These are phyloP conservation scores for Pachyrhizus erosus DNA, from an alignment of 306 rosid species.

Conservation along the genomic window DNA sequence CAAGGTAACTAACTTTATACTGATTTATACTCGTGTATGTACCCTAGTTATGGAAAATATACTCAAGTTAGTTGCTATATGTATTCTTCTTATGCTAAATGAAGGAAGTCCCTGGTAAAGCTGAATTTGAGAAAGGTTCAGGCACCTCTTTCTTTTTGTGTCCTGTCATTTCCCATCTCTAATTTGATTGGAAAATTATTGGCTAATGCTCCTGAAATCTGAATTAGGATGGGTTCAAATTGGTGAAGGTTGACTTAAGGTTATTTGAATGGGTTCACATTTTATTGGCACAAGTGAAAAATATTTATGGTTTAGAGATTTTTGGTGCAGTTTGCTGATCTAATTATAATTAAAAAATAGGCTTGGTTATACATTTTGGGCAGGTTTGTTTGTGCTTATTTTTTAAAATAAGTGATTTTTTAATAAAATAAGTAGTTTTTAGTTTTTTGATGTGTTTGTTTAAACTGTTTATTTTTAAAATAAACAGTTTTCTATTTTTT, in stretches of 20 bases:
- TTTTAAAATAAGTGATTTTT: no score
- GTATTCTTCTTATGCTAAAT: slow-evolving; percentile 12
- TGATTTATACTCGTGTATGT: slow-evolving; percentile 14
- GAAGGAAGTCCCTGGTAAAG: slow-evolving; percentile 10
- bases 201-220: not conserved
- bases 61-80: slow-evolving; percentile 12
- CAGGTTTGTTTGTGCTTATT: no score
- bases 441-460: no score
- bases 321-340: not conserved
- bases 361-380: no score
- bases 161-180: not conserved
- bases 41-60: slow-evolving; percentile 25
- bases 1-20: slow-evolving; percentile 58
- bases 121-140: slow-evolving; percentile 1
- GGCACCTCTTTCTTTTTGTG: not conserved
- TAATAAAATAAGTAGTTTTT: no score
- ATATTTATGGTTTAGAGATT: not conserved
- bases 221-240: not conserved
- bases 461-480: no score
- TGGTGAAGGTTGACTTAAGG: not conserved
- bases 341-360: not conserved
- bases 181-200: slow-evolving; percentile 4
- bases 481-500: no score
- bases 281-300: not conserved
- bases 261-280: slow-evolving; percentile 2